phyloP scores from a whole-genome alignment of 2,329 filamentous ascomycete species.

The Ophiocordyceps polyrhachis-furcata region DNA sequence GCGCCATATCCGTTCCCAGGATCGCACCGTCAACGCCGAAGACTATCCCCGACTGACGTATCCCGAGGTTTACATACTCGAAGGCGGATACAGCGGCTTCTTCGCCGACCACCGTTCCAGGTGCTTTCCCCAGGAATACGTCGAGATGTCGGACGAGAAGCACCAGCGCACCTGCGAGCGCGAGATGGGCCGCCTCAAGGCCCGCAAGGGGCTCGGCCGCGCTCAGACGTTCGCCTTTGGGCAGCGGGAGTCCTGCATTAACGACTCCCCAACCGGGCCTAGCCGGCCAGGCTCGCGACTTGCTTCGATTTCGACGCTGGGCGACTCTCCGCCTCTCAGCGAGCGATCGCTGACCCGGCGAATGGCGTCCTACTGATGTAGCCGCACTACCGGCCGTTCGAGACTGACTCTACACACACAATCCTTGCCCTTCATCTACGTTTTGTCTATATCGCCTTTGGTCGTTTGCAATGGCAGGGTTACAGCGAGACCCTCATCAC shows the following conservation, averaged over 20 bases:
- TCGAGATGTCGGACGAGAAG: slow-evolving; percentile 87
- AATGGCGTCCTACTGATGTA: slow-evolving; percentile 42
- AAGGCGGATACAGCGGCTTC: slow-evolving; percentile 91
- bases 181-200: slow-evolving; percentile 82
- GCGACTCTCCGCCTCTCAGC: slow-evolving; percentile 22
- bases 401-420: not conserved
- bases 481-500: not conserved
- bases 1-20: slow-evolving; percentile 74
- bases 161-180: slow-evolving; percentile 87
- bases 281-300: slow-evolving; percentile 21
- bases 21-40: slow-evolving; percentile 71
- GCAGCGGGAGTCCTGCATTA: slow-evolving; percentile 38
- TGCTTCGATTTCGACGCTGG: slow-evolving; percentile 24
- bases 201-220: slow-evolving; percentile 67
- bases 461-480: not conserved
- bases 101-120: slow-evolving; percentile 60
- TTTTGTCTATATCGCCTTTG: not conserved
- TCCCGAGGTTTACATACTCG: slow-evolving; percentile 90
- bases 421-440: not conserved
- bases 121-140: slow-evolving; percentile 88
- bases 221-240: slow-evolving; percentile 95
- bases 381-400: not conserved
- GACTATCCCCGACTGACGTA: slow-evolving; percentile 81
- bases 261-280: slow-evolving; percentile 41
- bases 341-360: slow-evolving; percentile 38